Conservation (phyloP, 164 flowering plant genomes). For the Amborella trichopoda region DNA sequence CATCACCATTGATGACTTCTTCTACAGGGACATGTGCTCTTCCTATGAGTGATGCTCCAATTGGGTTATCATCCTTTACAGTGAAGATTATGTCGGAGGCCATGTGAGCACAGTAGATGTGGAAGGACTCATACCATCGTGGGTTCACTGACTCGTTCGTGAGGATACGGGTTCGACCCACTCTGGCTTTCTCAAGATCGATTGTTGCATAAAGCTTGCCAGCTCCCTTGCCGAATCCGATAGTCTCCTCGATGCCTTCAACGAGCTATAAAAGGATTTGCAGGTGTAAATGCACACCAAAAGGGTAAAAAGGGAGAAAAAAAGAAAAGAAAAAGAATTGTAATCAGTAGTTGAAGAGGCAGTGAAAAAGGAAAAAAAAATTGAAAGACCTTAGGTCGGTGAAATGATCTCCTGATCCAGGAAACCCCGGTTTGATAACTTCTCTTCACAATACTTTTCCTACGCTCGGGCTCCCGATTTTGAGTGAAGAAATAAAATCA, state of each 20-base stretch:
- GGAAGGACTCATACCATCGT: constrained; percentile 57
- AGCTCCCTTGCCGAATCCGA: constrained; percentile 29
- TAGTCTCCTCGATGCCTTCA: constrained; percentile 22
- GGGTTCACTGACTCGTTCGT: constrained; percentile 29
- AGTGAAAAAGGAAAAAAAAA: background rate
- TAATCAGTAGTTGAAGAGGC: background rate
- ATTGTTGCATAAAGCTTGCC: constrained; percentile 42
- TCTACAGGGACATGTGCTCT: constrained; percentile 48
- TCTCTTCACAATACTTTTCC: constrained; percentile 12
- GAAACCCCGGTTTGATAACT: constrained; percentile 4
- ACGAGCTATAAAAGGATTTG: constrained; percentile 12
- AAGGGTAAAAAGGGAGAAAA: background rate
- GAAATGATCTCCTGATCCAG: constrained; percentile 24
- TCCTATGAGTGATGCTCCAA: constrained; percentile 57
- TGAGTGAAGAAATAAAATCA: constrained; percentile 10
- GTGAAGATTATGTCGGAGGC: constrained; percentile 50
- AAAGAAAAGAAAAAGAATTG: background rate
- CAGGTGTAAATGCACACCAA: background rate
- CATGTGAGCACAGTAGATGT: constrained; percentile 62
- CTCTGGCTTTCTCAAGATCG: constrained; percentile 45
- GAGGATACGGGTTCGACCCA: constrained; percentile 42
- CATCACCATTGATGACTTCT: constrained; percentile 33
- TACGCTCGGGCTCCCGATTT: constrained; percentile 6
- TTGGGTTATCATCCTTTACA: constrained; percentile 46
- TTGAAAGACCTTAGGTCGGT: constrained; percentile 24